phyloP scores from a whole-genome alignment of 306 rosid species.

The Corylus avellana region DNA sequence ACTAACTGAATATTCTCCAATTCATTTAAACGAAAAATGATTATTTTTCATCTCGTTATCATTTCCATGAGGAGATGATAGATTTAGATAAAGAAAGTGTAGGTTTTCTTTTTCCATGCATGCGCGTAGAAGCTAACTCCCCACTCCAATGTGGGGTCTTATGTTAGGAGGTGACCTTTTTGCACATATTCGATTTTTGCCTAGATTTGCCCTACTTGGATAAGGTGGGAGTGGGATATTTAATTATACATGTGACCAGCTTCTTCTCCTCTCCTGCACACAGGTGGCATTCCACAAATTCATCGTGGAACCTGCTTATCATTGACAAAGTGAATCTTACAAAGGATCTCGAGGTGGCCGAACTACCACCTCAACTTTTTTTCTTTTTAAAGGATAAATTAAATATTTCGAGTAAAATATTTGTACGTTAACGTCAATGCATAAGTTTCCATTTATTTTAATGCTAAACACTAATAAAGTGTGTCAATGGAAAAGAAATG shows the following conservation, averaged over 20 bases:
- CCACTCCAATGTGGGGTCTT: slow-evolving; percentile 10
- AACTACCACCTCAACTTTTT: no score
- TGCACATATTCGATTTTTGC: slow-evolving; percentile 17
- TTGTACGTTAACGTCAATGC: no score
- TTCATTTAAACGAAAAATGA: no score
- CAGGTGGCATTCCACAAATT: not conserved
- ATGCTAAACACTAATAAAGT: no score
- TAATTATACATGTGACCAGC: not conserved
- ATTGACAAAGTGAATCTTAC: no score
- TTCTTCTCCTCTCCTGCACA: not conserved
- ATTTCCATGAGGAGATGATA: not conserved
- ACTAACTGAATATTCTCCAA: no score
- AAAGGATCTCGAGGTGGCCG: no score
- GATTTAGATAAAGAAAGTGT: not conserved
- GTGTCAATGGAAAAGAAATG: no score
- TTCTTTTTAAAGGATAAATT: no score
- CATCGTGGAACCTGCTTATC: not conserved
- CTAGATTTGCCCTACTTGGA: slow-evolving; percentile 11
- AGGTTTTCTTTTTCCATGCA: slow-evolving; percentile 18
- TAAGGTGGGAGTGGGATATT: not conserved
- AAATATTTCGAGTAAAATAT: no score
- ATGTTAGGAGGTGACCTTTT: slow-evolving; percentile 5
- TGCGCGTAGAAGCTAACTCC: slow-evolving; percentile 17
- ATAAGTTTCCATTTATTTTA: no score
- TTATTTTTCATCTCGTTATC: not conserved